Evolutionary conservation across 2,329 filamentous ascomycete genomes (phyloP), one percentile per base, ranked within the genome.

Genomic region (Cordyceps fumosorosea): DNA sequence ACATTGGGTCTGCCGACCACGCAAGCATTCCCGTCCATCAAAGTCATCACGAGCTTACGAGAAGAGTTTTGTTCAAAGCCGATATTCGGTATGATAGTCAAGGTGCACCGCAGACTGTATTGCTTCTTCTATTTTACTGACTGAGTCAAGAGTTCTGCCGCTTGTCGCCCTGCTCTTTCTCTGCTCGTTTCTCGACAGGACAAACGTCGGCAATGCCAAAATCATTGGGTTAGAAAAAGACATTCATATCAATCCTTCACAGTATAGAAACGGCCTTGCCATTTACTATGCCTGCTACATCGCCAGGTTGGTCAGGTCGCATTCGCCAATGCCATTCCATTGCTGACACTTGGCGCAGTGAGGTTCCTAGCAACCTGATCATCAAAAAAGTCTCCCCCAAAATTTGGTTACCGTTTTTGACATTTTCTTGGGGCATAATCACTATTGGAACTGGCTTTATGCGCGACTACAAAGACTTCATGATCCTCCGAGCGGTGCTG

Each of bases 121-220:
- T 10, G 8, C 11, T 2, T 14, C 11, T 32, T 52, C 14, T 6
- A 20, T 12, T 6, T 24, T 16, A 29, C 57, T 54, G 40, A 60
- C n/a, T n/a, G 14, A 37, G 16, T 44, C 5, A 62, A 87, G 84
- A 55, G 82, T 89, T 29, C 75, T 89, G 7, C 86, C 86, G 0
- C 73, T 86, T 7, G 78, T 90, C n/a, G 81, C 85, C 0, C 68
- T 89, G 0, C 75, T 89, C 1, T 88, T 88, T 66, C 77, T 89
- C 11, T 88, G 84, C 73, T 88, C 85, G 1, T 82, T 81, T 64
- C 76, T 83, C 56, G 88, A 90, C 71, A 81, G 88, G 48, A 89
- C 87, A n/a, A 90, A 90, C 69, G 85, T 90, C 44, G 88, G 87
- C 44, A 89, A 90, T 68, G 87, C 87, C 26, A 85, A 85, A 64